Conservation (phyloP, 2,329 filamentous ascomycete species). For the Penicillium sp. region DNA sequence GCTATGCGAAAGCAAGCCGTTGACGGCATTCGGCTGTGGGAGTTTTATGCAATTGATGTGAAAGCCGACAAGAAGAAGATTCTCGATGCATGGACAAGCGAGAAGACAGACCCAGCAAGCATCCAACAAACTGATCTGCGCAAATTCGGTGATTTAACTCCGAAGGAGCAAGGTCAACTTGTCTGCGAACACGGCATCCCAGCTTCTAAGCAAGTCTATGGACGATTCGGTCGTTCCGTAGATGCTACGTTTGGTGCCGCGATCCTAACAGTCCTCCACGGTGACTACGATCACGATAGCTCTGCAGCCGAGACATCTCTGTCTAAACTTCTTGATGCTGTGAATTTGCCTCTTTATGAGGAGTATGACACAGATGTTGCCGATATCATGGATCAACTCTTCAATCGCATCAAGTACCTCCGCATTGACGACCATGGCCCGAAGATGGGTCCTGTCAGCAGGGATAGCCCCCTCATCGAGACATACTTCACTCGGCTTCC, state of each 20-base stretch:
- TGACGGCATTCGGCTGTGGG: conserved; percentile 80
- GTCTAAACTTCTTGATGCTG: conserved; percentile 72
- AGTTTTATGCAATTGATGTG: conserved; percentile 87
- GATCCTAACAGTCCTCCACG: conserved; percentile 70
- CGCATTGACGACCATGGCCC: conserved; percentile 92
- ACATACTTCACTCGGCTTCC: conserved; percentile 93
- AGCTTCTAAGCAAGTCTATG: conserved; percentile 76
- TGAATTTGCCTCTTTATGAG: conserved; percentile 87
- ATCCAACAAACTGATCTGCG: conserved; percentile 47
- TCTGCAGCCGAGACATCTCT: conserved; percentile 58
- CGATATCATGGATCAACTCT: conserved; percentile 87
- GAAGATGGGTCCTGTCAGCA: conserved; percentile 78
- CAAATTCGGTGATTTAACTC: conserved; percentile 59
- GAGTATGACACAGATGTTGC: conserved; percentile 87
- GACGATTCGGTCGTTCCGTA: conserved; percentile 75
- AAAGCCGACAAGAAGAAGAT: conserved; percentile 72
- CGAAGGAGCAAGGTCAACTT: conserved; percentile 64
- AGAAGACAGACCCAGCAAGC: conserved; percentile 21
- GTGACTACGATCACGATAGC: conserved; percentile 65
- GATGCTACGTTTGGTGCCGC: conserved; percentile 74
- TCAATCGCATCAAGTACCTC: conserved; percentile 93
- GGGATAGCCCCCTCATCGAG: conserved; percentile 83
- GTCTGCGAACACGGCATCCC: conserved; percentile 72
- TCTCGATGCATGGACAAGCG: conserved; percentile 72
- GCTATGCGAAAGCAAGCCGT: conserved; percentile 82